Base-by-base conservation (phyloP, 306 rosid species). In the Rubus parviflorus region DNA sequence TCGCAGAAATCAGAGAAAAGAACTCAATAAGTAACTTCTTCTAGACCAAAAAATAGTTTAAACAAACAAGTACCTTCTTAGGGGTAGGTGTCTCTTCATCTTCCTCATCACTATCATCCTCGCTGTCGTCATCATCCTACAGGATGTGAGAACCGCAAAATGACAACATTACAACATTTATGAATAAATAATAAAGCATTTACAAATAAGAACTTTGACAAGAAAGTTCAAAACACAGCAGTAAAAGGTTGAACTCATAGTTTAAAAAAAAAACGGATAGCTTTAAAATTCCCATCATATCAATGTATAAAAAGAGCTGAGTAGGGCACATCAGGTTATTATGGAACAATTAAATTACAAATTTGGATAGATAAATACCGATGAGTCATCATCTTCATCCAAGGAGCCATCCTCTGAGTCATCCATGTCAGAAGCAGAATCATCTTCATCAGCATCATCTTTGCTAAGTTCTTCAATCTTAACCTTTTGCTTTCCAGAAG, bases 391-490 rank as follows among this genome's bases (percentile, higher is more conserved):
- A 4, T 20, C 93, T 20, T 86, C 91, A 65, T 17, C 70, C 47
- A 40, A 16, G 8, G 85, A 85, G 47, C 9, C 77, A 47, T 51
- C 91, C n/a, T 16, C 23, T 1, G 82, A 86, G 61, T 87, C 90
- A 5, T 83, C 89, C 69, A 83, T 73, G 17, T 72, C 69, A 14
- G 75, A 69, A 14, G 38, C 92, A 47, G 81, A 77, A 0, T 78
- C 89, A 4, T 83, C 93, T 0, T 84, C 89, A 16, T 78, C 86
- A 0, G 75, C 78, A 1, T 77, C 89, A 9, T 19, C 86, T 58
- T 89, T 88, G 79, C 69, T 86, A 5, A 91, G 93, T 3, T 84
- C 95, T 48, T 81, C 77, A 72, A 87, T 79, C 62, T 89, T 95
- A 9, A 79, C 96, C 13, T 88, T 81, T 4, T 76, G 80, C 74